phyloP scores from a whole-genome alignment of 2,329 filamentous ascomycete species.

The Ceratocystis alfenasii region DNA sequence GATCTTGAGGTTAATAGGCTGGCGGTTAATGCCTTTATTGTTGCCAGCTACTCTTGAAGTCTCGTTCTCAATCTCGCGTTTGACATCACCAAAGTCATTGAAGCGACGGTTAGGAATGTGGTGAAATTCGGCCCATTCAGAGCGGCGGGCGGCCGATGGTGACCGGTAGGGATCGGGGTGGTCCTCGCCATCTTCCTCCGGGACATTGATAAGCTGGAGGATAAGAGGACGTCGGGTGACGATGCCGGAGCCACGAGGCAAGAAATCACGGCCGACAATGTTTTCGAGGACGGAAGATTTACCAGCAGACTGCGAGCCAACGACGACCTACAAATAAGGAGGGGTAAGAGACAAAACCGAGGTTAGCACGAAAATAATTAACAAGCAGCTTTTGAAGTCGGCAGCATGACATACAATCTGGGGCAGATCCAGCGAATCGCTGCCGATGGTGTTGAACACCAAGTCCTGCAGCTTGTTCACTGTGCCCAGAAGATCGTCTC shows the following conservation, averaged over 20 bases:
- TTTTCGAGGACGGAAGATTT: conserved; percentile 99
- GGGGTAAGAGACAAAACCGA: conserved; percentile 12
- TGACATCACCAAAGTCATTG: conserved; percentile 84
- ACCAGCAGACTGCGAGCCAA: conserved; percentile 94
- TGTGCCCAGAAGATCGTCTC: conserved; percentile 85
- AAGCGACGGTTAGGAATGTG: conserved; percentile 83
- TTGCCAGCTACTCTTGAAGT: conserved; percentile 81
- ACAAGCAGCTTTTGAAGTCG: background rate
- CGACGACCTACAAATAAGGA: conserved; percentile 60
- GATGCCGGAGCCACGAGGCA: conserved; percentile 92
- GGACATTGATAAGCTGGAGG: conserved; percentile 94
- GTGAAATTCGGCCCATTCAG: conserved; percentile 88
- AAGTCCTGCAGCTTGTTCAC: conserved; percentile 98
- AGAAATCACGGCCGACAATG: conserved; percentile 93
- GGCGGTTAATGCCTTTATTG: conserved; percentile 96
- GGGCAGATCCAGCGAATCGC: conserved; percentile 90
- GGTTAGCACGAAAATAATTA: conserved; percentile 23
- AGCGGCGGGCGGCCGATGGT: conserved; percentile 53
- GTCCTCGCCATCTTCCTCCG: conserved; percentile 56
- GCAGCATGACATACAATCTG: conserved; percentile 68
- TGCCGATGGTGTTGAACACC: conserved; percentile 99
- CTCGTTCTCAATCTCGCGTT: conserved; percentile 93
- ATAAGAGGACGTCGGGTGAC: conserved; percentile 90
- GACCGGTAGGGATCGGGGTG: conserved; percentile 67
- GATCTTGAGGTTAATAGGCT: conserved; percentile 96